Conservation (phyloP, 371 early-diverging fungal species). For the Aphelidium insulamus region DNA sequence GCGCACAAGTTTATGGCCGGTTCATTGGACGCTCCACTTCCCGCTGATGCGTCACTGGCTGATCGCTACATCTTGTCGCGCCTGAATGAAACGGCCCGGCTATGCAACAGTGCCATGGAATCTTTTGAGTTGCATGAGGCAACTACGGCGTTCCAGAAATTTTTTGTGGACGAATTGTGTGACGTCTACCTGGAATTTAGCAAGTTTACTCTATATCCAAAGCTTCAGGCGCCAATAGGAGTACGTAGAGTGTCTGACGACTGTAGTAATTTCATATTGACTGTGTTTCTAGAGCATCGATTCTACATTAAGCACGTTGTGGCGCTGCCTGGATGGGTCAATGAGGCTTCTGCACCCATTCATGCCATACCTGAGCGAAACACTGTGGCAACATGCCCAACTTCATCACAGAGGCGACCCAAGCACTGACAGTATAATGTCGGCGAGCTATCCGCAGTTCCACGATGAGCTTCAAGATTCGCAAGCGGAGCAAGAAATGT, state of each 20-base stretch:
- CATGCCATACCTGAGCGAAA: conserved; percentile 98
- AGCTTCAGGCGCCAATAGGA: conserved; percentile 13
- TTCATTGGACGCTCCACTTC: background rate
- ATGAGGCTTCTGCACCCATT: conserved; percentile 82
- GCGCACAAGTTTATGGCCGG: conserved; percentile 16
- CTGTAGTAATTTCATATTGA: background rate
- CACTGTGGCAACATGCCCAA: conserved; percentile 31
- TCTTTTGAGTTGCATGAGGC: conserved; percentile 57
- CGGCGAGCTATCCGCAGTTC: too few species aligned
- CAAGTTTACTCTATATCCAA: conserved; percentile 29
- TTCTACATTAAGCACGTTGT: conserved; percentile 22
- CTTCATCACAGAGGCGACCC: too few species aligned
- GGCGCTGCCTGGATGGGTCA: conserved; percentile 56
- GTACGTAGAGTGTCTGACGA: conserved; percentile 7
- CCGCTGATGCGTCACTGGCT: conserved; percentile 28
- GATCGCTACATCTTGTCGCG: conserved; percentile 68
- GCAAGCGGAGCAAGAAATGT: too few species aligned
- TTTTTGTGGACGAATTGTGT: conserved; percentile 82
- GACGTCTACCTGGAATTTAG: conserved; percentile 83
- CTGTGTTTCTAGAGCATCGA: conserved; percentile 2
- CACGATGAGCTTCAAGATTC: too few species aligned
- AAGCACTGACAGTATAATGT: too few species aligned
- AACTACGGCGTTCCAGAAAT: conserved; percentile 59
- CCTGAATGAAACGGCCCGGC: conserved; percentile 41
- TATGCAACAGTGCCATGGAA: conserved; percentile 39